Base-by-base conservation (phyloP, 805 yeast species). In the Candida ponderosae region DNA sequence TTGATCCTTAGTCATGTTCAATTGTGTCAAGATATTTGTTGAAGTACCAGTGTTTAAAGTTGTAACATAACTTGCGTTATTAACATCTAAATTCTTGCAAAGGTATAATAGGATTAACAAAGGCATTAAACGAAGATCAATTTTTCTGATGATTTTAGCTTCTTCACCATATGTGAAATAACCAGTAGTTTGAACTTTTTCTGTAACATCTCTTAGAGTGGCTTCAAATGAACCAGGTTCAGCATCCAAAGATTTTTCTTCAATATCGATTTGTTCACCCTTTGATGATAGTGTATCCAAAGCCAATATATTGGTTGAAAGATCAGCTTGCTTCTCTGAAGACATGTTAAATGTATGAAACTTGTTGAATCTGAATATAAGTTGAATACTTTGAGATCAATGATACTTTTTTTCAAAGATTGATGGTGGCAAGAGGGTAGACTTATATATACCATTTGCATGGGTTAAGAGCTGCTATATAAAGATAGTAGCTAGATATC, bases 31-130 rank as follows among this genome's bases (percentile, higher is more conserved):
- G 16, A 45, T 23, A 33, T 44, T 44, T 23, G 36, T 28, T 17
- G 32, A 23, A 4, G 43, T 38, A 5, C 41, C 38, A 5, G 39
- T n/a, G 29, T 34, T 30, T 27, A 45, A 19, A 4, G 43, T 31
- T n/a, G 39, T 34, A 4, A 45, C 26, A 26, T 46, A 44, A 29
- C 45, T 41, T n/a, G 43, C 37, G 23, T 44, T 44, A 23, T 44
- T 44, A n/a, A 41, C 34, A 34, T 46, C 51, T 29, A 46, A 15
- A 33, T 41, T 44, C 23, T 46, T 44, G 9, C 43, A 27, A 17
- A 46, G 31, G 30, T 46, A 46, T 2, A 46, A 18, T 2, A 38
- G n/a, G 6, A 44, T 37, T 29, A 44, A 37, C 18, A 46, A 29
- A 2, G 51, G 51, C 36, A 46, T 34, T 31, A 46, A 15, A 17